Base-by-base conservation (phyloP, 1,284 basidiomycete genomes). In the Tilletia indica region DNA sequence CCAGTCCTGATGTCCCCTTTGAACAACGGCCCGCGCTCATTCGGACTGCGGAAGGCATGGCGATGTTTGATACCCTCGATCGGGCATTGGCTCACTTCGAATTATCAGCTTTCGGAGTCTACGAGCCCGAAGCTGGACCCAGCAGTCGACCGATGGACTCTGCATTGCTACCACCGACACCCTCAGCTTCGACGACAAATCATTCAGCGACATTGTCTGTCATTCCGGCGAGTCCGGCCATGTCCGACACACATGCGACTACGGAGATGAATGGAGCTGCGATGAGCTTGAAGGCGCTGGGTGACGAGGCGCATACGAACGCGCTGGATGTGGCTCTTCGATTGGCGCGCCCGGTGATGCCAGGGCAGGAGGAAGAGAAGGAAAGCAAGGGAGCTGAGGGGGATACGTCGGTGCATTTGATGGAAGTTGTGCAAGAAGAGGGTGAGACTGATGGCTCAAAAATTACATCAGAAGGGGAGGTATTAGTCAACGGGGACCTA, bases 21-120 rank as follows among this genome's bases (percentile, higher is more conserved):
- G 80, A 82, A 51, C 82, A 85, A 64, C 75, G 78, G 54, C 88
- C 89, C 4, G 93, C 93, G 0, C 88, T 96, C 42, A 83, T 90
- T 12, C 90, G 94, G n/a, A 93, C 91, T 0, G 86, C 90, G 0
- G 88, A 90, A 73, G 89, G 89, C 36, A 96, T 96, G 93, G 64
- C 71, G 54, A 71, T 73, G 5, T 83, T 80, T 49, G 38, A 49
- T 19, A 74, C 69, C 39, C 69, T 83, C 49, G 78, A 83, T 68
- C 71, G 72, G 25, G 38, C 51, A 9, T 25, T 63, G n/a, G n/a
- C 39, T 36, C n/a, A 38, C 39, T 49, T 71, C 70, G 47, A 70
- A 38, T 39, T 67, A n/a, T 4, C 47, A 31, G 49, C 63, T 4
- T 39, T 38, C 31, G 38, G 34, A 5, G n/a, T 56, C 47, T 31